Percentiles rank a stretch among this genome's conserved stretches.
These are phyloP conservation scores for Serendipita vermifera DNA, from an alignment of 768 basidiomycete genomes.

Conservation along the genomic window DNA sequence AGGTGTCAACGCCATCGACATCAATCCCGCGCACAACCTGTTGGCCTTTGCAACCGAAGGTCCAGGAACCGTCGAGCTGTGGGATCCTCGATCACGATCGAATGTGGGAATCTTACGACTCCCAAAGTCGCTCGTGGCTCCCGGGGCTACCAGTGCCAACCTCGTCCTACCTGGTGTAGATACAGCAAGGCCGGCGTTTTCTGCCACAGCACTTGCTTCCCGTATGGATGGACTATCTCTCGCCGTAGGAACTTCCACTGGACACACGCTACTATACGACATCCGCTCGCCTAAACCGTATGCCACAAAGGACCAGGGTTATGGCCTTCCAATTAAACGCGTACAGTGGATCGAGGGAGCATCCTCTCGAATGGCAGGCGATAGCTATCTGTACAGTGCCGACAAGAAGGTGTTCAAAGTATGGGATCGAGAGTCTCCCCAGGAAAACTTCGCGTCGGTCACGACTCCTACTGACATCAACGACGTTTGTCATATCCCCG, in stretches of 20 bases:
- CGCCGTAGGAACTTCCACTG: constrained; percentile 88
- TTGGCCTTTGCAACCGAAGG: constrained; percentile 84
- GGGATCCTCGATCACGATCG: constrained; percentile 81
- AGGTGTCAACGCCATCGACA: constrained; percentile 83
- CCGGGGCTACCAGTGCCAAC: constrained; percentile 24
- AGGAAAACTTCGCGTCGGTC: constrained; percentile 79
- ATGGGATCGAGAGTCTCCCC: constrained; percentile 82
- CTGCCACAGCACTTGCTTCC: constrained; percentile 64
- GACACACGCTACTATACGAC: constrained; percentile 90
- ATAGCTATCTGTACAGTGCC: constrained; percentile 78
- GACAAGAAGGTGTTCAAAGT: constrained; percentile 97
- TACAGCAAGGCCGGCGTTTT: constrained; percentile 17
- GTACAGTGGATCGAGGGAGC: constrained; percentile 87
- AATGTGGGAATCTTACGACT: constrained; percentile 56
- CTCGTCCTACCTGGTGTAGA: constrained; percentile 28
- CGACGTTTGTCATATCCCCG: constrained; percentile 78
- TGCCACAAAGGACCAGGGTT: constrained; percentile 91
- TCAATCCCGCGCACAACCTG: constrained; percentile 87
- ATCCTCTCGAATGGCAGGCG: constrained; percentile 59
- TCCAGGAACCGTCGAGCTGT: constrained; percentile 80
- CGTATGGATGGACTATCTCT: constrained; percentile 83
- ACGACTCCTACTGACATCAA: constrained; percentile 85
- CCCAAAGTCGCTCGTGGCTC: constrained; percentile 38
- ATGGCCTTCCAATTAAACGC: constrained; percentile 76
- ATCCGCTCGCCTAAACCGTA: constrained; percentile 73